Percentiles rank a stretch among this genome's conserved stretches.
Conservation (phyloP, 1,284 basidiomycete genomes). For the Puccinia polysora region DNA sequence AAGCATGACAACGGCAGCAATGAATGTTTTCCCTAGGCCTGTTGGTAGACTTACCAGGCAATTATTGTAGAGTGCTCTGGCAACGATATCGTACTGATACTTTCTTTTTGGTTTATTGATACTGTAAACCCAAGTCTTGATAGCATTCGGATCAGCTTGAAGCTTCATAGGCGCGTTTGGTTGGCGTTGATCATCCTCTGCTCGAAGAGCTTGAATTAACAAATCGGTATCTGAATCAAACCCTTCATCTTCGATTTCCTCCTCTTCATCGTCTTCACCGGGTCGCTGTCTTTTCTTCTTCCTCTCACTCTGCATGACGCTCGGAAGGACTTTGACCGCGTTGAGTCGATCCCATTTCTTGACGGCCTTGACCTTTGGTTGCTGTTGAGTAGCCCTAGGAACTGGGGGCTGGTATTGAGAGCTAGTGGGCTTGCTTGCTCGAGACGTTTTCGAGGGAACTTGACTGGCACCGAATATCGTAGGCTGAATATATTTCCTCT, state of each 20-base stretch:
- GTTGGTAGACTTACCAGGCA: conserved; percentile 92
- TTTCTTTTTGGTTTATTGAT: conserved; percentile 80
- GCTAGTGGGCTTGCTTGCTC: background rate
- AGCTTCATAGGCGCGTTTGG: conserved; percentile 61
- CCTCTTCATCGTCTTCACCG: conserved; percentile 20
- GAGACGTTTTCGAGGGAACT: conserved; percentile 6
- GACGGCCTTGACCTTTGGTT: conserved; percentile 16
- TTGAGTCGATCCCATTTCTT: conserved; percentile 25
- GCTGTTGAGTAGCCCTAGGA: conserved; percentile 7
- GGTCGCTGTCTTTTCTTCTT: background rate
- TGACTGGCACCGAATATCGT: conserved; percentile 36
- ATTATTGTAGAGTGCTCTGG: conserved; percentile 81
- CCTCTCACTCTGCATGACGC: conserved; percentile 3
- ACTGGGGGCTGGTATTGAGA: conserved; percentile 8
- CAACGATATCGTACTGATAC: conserved; percentile 93
- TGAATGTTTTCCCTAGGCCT: conserved; percentile 95
- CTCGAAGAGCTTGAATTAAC: conserved; percentile 6
- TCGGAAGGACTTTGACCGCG: conserved; percentile 9
- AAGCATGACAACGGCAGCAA: conserved; percentile 89
- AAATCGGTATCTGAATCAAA: conserved; percentile 34
- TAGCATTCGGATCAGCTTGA: conserved; percentile 68
- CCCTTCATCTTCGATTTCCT: conserved; percentile 3
- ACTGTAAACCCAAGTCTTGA: conserved; percentile 86
- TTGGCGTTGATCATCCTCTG: background rate
- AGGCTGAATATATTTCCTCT: conserved; percentile 12